Conservation (phyloP, 164 flowering plant genomes). For the Chloranthus sessilifolius region DNA sequence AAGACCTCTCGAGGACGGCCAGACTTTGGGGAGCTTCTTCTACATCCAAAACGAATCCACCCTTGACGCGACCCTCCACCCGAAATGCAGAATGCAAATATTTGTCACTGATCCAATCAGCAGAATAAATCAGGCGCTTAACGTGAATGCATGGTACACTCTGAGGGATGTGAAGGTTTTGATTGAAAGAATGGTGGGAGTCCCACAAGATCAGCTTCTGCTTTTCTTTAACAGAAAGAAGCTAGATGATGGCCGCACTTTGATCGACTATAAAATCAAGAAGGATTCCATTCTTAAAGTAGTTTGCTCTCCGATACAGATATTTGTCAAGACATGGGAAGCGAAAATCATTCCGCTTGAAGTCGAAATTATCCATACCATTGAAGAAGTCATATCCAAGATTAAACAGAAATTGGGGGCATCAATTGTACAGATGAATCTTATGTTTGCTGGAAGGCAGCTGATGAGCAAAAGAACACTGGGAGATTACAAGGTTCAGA, state of each 20-base stretch:
- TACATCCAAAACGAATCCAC: conserved; percentile 1
- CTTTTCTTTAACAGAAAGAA: background rate
- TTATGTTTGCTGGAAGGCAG: background rate
- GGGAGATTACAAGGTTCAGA: conserved; percentile 1
- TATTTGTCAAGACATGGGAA: background rate
- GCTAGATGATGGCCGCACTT: conserved; percentile 6
- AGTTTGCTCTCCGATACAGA: background rate
- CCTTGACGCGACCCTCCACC: background rate
- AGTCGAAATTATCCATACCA: background rate
- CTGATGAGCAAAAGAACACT: conserved; percentile 1
- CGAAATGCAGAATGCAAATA: background rate
- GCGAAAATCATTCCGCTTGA: conserved; percentile 4
- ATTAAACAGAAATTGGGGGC: conserved; percentile 2
- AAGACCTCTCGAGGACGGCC: background rate
- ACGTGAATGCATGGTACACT: background rate
- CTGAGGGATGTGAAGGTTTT: background rate
- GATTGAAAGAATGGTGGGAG: background rate
- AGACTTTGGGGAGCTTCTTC: background rate
- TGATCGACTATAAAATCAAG: conserved; percentile 15
- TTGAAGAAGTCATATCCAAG: conserved; percentile 3
- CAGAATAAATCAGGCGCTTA: background rate
- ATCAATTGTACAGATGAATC: background rate
- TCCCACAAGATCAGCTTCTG: background rate
- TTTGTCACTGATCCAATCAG: background rate
- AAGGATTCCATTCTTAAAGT: conserved; percentile 14